Base-by-base conservation (phyloP, 2,329 filamentous ascomycete species). In the Talaromyces sp. region DNA sequence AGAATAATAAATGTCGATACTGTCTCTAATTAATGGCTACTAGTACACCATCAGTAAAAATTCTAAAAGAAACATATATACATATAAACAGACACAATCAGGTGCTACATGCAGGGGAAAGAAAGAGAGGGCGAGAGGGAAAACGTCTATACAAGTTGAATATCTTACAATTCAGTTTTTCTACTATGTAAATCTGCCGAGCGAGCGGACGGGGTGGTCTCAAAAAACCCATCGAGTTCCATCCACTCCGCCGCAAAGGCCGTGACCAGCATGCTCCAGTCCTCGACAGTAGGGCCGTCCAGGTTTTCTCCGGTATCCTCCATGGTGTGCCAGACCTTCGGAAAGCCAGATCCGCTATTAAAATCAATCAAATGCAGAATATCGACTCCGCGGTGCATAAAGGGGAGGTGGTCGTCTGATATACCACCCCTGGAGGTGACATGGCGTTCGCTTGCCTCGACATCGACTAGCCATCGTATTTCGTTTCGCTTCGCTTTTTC, bases 221-320 rank as follows among this genome's bases (percentile, higher is more conserved):
- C 73, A 59, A 87, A 74, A 63, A 76, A 83, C 1, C 81, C 85
- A 65, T 88, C 87, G 64, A 98, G 76, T 67, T 96, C 93, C 85
- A 98, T 86, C 92, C 93, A 98, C 76, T 98, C 94, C 0, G 90
- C 88, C 36, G 87, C 85, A 78, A 98, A 99, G 0, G 87, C 93
- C 0, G 90, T 89, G 6, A 94, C 81, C 56, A 99, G 88, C 73
- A 85, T 87, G 18, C 89, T 86, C 95, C 95, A 99, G 75, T 99
- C 95, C 68, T 90, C 85, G 40, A 93, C 85, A 0, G 90, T 94
- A 8, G 85, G 81, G 67, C 89, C 79, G 74, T 99, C 92, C 61
- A 99, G 78, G 76, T 98, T 90, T 67, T 88, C 87, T 1, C 87
- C 94, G 68, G 96, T 89, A 71, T 99, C 95, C 0, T 87, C 79